Base-by-base conservation (phyloP, 2,329 filamentous ascomycete species). In the Leptodontidium sp. region DNA sequence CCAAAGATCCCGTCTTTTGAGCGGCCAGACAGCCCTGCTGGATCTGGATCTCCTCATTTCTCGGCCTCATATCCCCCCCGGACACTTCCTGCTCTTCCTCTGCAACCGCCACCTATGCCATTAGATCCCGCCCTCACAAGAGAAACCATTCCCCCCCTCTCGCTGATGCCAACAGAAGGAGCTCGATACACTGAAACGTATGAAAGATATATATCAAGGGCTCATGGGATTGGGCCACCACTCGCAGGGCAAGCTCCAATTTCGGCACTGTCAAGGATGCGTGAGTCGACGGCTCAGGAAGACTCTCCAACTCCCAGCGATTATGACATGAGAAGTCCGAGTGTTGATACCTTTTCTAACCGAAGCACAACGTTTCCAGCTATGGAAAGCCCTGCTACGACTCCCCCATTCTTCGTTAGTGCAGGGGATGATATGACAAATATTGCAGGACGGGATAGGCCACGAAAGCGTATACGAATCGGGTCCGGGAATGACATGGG, bases 221-320 rank as follows among this genome's bases (percentile, higher is more conserved):
- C 17, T 15, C 49, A 45, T 24, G 43, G 38, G 2, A 57, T 35
- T 14, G 38, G 52, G n/a, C 43, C 70, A 67, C 57, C 66, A 69
- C 11, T 61, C 52, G 69, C 5, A 57, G 49, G 43, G 5, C 40
- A 65, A 8, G 62, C 43, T 11, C 65, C 58, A 26, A 59, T 50
- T 47, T 58, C 66, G 35, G 21, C 61, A 15, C 2, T 72, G 12
- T 68, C 68, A 12, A 71, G 57, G 57, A 35, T 71, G 40, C 66
- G 67, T 4, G 67, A 71, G 11, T 65, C 67, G 65, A 65, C 65
- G 67, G 64, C 29, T 24, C 62, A 64, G 32, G 68, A 72, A 15
- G 66, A 69, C 52, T 67, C 68, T 26, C 71, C 71, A 4, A 75
- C 74, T 38, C 70, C 76, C n/a, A 70, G 70, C 45, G 75, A 78